A percentile compares a stretch with the other conserved stretches of the same genome.
Conservation (phyloP, 2,329 filamentous ascomycete genomes). For the Ceratocystis ficicola region DNA sequence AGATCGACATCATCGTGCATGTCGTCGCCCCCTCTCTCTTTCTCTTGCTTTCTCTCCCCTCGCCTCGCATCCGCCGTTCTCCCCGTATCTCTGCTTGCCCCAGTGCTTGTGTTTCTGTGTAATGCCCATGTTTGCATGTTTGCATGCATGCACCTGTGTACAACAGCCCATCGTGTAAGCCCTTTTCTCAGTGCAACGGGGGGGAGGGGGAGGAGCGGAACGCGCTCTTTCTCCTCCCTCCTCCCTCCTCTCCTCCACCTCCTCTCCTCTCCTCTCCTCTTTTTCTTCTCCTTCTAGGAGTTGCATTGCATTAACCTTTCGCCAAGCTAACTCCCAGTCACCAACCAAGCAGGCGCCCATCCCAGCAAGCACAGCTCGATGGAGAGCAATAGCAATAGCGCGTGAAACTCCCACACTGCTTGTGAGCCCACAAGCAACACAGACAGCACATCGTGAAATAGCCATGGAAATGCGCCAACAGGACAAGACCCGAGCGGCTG, state of each 20-base stretch:
- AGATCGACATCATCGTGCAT: slow-evolving; percentile 8
- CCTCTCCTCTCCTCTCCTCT: neutral
- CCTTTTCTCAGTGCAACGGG: neutral
- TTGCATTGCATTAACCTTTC: neutral
- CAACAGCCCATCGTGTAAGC: neutral
- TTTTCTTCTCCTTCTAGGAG: neutral
- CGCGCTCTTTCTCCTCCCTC: neutral
- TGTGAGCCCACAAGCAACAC: too few species aligned
- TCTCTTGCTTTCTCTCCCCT: neutral
- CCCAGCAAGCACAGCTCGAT: neutral
- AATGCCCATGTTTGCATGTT: neutral
- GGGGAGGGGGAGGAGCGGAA: slow-evolving; percentile 5
- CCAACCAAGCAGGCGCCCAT: neutral
- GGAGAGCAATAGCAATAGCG: too few species aligned
- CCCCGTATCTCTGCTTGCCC: neutral
- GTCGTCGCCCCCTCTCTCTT: neutral
- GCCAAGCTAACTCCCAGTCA: neutral
- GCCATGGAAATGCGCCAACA: too few species aligned
- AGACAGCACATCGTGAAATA: too few species aligned
- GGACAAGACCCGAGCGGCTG: too few species aligned
- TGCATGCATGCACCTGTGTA: slow-evolving; percentile 1
- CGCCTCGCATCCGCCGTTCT: neutral
- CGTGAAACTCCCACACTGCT: too few species aligned
- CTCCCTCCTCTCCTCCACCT: neutral
- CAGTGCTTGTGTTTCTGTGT: neutral